Conservation (phyloP, 2,329 filamentous ascomycete genomes). For the Botrytis aclada region DNA sequence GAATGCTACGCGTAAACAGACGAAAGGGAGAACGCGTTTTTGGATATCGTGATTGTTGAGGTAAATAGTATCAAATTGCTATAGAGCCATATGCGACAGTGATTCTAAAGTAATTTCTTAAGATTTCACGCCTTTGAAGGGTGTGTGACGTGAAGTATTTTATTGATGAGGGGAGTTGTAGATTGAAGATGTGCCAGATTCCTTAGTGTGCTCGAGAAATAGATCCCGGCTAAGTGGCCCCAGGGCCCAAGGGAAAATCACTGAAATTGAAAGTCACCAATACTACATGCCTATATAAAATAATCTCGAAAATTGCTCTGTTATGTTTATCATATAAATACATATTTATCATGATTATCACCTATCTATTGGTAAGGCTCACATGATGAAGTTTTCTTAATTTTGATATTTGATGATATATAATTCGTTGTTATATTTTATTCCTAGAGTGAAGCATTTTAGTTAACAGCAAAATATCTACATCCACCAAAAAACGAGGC, state of each 20-base stretch:
- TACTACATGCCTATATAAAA: neutral
- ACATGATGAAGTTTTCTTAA: neutral
- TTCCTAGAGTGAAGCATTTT: neutral
- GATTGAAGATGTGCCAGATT: neutral
- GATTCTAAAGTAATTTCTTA: neutral
- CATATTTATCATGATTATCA: neutral
- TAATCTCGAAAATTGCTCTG: neutral
- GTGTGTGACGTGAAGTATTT: constrained; percentile 3
- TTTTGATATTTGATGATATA: neutral
- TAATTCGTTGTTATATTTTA: neutral
- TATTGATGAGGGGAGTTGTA: neutral
- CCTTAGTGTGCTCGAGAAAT: neutral
- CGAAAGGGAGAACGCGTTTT: neutral
- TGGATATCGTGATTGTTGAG: neutral
- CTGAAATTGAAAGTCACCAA: neutral
- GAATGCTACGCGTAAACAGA: constrained; percentile 8
- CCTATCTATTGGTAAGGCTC: neutral
- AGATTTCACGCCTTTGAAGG: neutral
- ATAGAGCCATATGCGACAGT: neutral
- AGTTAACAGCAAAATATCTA: neutral
- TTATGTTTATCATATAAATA: neutral
- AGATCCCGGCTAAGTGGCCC: neutral
- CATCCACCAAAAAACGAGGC: neutral
- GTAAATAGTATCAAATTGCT: neutral
- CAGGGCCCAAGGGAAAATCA: neutral